A percentile compares a stretch with the other conserved stretches of the same genome.
These are phyloP conservation scores for Aspergillus saccharolyticus DNA, from an alignment of 495 filamentous ascomycete genomes.

Conservation along the genomic window DNA sequence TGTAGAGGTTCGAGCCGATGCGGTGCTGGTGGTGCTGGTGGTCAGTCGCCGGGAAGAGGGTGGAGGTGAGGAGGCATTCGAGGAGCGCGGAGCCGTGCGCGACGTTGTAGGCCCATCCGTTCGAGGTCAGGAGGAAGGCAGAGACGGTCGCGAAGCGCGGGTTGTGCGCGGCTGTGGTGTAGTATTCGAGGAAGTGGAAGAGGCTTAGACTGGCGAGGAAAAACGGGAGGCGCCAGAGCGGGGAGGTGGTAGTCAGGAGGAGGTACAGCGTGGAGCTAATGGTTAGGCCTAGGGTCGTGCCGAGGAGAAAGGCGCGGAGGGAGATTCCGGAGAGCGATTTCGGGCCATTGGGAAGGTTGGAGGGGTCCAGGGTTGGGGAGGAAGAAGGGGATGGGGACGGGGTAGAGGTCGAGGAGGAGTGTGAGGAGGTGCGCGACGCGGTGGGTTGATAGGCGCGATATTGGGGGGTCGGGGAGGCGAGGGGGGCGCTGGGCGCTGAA, in stretches of 20 bases:
- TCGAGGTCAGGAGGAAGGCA: slow-evolving; percentile 80
- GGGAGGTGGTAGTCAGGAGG: slow-evolving; percentile 28
- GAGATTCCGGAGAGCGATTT: slow-evolving; percentile 79
- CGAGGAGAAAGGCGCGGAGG: slow-evolving; percentile 61
- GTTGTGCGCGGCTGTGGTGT: slow-evolving; percentile 79
- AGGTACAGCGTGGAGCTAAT: slow-evolving; percentile 38
- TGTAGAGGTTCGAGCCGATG: no score
- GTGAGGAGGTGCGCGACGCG: not conserved
- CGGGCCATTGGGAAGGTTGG: slow-evolving; percentile 49
- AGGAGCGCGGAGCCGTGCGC: slow-evolving; percentile 69
- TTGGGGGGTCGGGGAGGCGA: not conserved
- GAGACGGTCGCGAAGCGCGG: slow-evolving; percentile 61
- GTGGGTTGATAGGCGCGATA: not conserved
- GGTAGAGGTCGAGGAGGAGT: not conserved
- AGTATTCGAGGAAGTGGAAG: slow-evolving; percentile 98
- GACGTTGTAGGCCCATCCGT: slow-evolving; percentile 78
- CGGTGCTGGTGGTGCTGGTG: slow-evolving; percentile 27
- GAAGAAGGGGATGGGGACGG: not conserved
- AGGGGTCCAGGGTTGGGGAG: slow-evolving; percentile 20
- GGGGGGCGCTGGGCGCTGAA: not conserved
- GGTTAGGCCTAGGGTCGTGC: slow-evolving; percentile 44
- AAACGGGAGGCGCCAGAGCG: slow-evolving; percentile 78
- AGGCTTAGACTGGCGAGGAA: slow-evolving; percentile 69
- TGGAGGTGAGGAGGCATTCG: slow-evolving; percentile 61
- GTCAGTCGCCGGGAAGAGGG: slow-evolving; percentile 47